These are phyloP conservation scores for Arctium lappa DNA, from an alignment of 129 eudicot genomes.

Conservation along the genomic window DNA sequence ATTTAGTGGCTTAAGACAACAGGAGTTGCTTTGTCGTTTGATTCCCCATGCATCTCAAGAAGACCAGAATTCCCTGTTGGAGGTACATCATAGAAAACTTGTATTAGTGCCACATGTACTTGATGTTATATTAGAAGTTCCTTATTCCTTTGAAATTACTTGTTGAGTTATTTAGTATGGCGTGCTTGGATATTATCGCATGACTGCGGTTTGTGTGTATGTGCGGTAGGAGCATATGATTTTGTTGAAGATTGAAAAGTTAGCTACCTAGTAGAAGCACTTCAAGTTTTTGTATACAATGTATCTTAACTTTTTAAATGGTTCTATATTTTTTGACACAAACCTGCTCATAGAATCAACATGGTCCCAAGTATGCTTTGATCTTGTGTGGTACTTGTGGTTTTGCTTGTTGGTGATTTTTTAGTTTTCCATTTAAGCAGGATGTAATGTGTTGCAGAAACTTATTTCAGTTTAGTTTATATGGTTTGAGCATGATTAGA, in stretches of 20 bases:
- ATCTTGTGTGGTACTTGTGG: neutral
- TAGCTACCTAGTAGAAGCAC: neutral
- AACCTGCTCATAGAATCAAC: neutral
- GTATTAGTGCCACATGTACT: neutral
- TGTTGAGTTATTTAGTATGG: neutral
- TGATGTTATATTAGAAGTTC: neutral
- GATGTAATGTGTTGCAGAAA: neutral
- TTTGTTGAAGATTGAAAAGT: neutral
- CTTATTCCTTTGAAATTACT: neutral
- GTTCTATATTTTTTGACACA: neutral
- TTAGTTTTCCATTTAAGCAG: neutral
- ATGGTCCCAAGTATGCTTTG: neutral
- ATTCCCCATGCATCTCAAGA: slow-evolving; percentile 39
- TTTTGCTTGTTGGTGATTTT: neutral
- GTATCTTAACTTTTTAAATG: neutral
- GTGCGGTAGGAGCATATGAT: no score
- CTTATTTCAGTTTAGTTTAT: no score
- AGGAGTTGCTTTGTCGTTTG: slow-evolving; percentile 61
- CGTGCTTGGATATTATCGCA: neutral
- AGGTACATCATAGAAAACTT: slow-evolving; percentile 41
- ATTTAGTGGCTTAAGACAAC: slow-evolving; percentile 63
- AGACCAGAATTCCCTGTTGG: slow-evolving; percentile 37
- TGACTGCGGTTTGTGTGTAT: neutral
- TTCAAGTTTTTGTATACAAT: neutral
- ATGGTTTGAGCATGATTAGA: no score